phyloP scores from a whole-genome alignment of 163 green algal species.

The Scenedesmus sp. region DNA sequence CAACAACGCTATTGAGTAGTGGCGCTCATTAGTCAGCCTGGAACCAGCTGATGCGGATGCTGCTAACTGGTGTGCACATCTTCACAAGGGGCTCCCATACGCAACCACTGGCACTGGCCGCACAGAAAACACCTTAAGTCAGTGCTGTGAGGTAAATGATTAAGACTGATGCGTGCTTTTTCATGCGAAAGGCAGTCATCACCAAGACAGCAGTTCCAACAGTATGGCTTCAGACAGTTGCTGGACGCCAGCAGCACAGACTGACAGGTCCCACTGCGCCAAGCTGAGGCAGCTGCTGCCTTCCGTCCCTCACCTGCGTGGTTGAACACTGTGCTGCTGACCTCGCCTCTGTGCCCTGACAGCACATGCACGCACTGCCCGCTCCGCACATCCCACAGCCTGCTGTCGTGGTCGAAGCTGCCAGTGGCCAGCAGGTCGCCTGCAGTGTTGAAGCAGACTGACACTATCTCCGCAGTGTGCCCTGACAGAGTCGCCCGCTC shows the following conservation, averaged over 20 bases:
- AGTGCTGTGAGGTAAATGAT: too few relatives aligned
- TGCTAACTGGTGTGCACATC: neutral
- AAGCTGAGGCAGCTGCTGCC: neutral
- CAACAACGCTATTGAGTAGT: neutral
- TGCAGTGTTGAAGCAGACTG: slow-evolving; percentile 76
- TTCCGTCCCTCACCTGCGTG: slow-evolving; percentile 55
- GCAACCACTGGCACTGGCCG: too few relatives aligned
- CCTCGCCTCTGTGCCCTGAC: slow-evolving; percentile 72
- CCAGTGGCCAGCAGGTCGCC: slow-evolving; percentile 79
- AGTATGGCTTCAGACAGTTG: neutral
- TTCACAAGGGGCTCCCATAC: too few relatives aligned
- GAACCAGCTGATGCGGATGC: too few relatives aligned
- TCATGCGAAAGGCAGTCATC: too few relatives aligned
- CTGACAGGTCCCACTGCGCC: neutral
- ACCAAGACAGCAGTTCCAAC: too few relatives aligned
- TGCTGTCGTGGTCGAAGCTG: slow-evolving; percentile 80
- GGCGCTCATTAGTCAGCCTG: too few relatives aligned
- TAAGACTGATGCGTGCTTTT: too few relatives aligned
- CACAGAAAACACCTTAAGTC: too few relatives aligned
- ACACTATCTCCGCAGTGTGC: slow-evolving; percentile 83
- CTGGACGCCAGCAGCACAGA: neutral
- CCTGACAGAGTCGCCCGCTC: slow-evolving; percentile 71
- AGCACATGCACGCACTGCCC: slow-evolving; percentile 80
- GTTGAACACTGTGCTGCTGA: slow-evolving; percentile 73
- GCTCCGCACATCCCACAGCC: slow-evolving; percentile 81